A percentile compares a stretch with the other conserved stretches of the same genome.
Evolutionary conservation across 2,329 filamentous ascomycete species (phyloP).

Genomic region (Coniochaeta sp.): DNA sequence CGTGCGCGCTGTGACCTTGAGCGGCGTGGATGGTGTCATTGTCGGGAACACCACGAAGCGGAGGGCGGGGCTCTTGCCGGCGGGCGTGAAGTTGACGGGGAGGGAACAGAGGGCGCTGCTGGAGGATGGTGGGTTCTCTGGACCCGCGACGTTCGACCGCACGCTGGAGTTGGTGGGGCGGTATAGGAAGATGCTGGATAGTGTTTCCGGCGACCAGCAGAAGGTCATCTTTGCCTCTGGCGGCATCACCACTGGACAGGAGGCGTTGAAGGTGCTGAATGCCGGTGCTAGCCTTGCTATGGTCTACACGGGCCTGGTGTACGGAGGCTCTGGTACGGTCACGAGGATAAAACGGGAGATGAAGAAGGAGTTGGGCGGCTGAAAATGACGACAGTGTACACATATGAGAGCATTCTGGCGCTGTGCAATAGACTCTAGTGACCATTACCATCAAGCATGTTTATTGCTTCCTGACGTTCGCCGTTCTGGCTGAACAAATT

Average conservation of each 20-base stretch:
- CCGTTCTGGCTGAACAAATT: too few species aligned
- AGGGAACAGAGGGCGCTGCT: conserved; percentile 61
- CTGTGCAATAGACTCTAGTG: background rate
- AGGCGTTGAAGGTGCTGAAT: conserved; percentile 75
- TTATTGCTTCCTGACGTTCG: background rate
- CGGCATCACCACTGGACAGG: conserved; percentile 80
- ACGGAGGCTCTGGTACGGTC: conserved; percentile 56
- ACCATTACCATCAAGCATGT: background rate
- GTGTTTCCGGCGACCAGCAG: conserved; percentile 21
- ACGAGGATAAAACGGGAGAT: conserved; percentile 60
- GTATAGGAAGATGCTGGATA: conserved; percentile 65
- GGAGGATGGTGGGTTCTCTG: conserved; percentile 84
- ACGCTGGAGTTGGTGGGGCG: conserved; percentile 71
- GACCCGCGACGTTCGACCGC: conserved; percentile 77
- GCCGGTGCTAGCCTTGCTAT: conserved; percentile 87
- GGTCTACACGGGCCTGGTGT: conserved; percentile 73
- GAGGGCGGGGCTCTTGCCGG: conserved; percentile 62
- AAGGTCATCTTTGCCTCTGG: conserved; percentile 93
- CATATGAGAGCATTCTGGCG: background rate
- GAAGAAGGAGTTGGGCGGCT: conserved; percentile 27
- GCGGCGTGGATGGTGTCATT: conserved; percentile 89
- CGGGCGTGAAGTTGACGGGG: conserved; percentile 54
- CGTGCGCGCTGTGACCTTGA: conserved; percentile 72
- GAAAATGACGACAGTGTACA: background rate
- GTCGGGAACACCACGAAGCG: conserved; percentile 95